Base-by-base conservation (phyloP, 106 monocot genomes). In the Phalaenopsis equestris region DNA sequence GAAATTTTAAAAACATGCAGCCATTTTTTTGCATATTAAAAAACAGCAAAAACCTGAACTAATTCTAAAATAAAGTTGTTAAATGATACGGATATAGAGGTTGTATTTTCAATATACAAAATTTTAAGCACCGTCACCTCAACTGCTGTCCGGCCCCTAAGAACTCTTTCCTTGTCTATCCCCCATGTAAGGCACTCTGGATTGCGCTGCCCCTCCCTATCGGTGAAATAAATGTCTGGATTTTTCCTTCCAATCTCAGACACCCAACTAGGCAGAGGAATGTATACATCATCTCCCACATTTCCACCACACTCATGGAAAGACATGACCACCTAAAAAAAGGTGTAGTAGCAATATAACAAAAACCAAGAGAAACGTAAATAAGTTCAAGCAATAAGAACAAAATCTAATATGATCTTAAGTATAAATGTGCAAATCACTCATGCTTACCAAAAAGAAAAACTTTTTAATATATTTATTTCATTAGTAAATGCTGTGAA, bases 281-380 rank as follows among this genome's bases (percentile, higher is more conserved):
- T 94, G 58, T 55, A 82, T 0, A 92, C 90, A 84, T 94, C 94
- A 79, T 97, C 96, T 42, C 96, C 96, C 73, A 92, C 90, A 83
- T 97, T 94, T 41, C 92, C 92, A 76, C 94, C 94, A 84, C 96
- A 94, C 81, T 97, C 94, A 90, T 97, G 96, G 85, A 97, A 97
- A 42, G 96, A 97, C 94, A 97, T 97, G 39, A 97, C 96, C 76
- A 92, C 96, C 96, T 96, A 72, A 38, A 70, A 30, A 48, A 52
- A 72, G 15, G 23, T 7, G 24, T 65, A 65, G 64, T 21, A 65
- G 24, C 21, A 23, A 12, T 52, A 52, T 52, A 52, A 52, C 14
- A 65, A n/a, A n/a, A 65, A 10, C 14, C 64, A 65, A 23, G 21
- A 1, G 23, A 65, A 65, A 24, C 64, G 23, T 24, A 65, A 52